A percentile compares a stretch with the other conserved stretches of the same genome.
These are phyloP conservation scores for Epichloe bromicola DNA, from an alignment of 2,329 filamentous ascomycete genomes.

Conservation along the genomic window DNA sequence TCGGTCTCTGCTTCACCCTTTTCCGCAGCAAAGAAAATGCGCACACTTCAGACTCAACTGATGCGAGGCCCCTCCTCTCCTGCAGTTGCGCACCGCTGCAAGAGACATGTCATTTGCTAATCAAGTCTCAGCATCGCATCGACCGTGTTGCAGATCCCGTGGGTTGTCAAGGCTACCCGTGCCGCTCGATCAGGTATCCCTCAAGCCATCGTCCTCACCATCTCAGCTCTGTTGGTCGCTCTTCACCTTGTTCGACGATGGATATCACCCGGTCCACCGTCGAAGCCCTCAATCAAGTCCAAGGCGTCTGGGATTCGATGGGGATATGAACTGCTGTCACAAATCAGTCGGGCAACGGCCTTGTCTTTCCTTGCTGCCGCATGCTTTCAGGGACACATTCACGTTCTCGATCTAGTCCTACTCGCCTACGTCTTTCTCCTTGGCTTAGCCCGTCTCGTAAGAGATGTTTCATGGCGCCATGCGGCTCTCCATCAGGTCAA, in stretches of 20 bases:
- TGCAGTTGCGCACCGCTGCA: too few relatives aligned
- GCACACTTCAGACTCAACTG: too few relatives aligned
- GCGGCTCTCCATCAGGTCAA: slow-evolving; percentile 36
- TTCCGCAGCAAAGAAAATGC: too few relatives aligned
- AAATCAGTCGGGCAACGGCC: slow-evolving; percentile 25
- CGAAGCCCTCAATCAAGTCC: slow-evolving; percentile 10
- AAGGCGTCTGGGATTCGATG: slow-evolving; percentile 27
- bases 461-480: slow-evolving; percentile 31
- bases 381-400: slow-evolving; percentile 19
- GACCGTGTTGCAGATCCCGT: slow-evolving; percentile 15
- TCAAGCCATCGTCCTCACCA: slow-evolving; percentile 23
- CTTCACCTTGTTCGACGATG: slow-evolving; percentile 21
- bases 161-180: slow-evolving; percentile 25
- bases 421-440: slow-evolving; percentile 29
- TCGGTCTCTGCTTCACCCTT: neutral
- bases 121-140: neutral
- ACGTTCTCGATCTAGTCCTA: slow-evolving; percentile 23
- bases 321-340: slow-evolving; percentile 29
- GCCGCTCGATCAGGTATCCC: slow-evolving; percentile 28
- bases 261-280: slow-evolving; percentile 8
- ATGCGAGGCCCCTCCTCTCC: too few relatives aligned
- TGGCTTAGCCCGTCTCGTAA: slow-evolving; percentile 28
- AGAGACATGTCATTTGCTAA: neutral
- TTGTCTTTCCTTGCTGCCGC: slow-evolving; percentile 27
- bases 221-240: slow-evolving; percentile 24